Base-by-base conservation (phyloP, 805 yeast species). In the Zygotorulaspora chibaensis region DNA sequence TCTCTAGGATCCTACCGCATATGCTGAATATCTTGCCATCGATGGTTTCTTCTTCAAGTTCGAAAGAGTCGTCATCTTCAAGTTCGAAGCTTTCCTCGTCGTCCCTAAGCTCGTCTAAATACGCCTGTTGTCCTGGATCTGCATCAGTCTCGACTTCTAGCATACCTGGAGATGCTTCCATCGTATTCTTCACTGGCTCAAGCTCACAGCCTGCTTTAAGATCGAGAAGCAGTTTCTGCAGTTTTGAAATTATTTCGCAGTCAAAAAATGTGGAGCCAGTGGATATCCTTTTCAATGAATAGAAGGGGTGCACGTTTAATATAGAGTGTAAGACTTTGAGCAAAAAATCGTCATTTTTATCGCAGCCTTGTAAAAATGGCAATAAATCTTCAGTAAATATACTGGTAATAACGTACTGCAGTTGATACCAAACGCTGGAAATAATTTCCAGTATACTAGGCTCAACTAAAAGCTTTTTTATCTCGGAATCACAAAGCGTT, bases 41-140 rank as follows among this genome's bases (percentile, higher is more conserved):
- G 16, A n/a, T 13, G 11, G 20, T 13, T 3, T 25, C 37, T 8
- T 43, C 40, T 6, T 38, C 29, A 11, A 18, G 31, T n/a, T 28
- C 41, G 1, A 35, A 26, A 5, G 41, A 45, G n/a, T 35, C 37
- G 5, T 48, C 57, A 15, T 43, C 46, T 13, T 51, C 51, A 9
- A 40, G 43, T 13, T 49, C 52, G 23, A 49, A 46, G 8, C 40
- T 40, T 23, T 46, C 57, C 13, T 47, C 53, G 34, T 50, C 54
- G 23, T 42, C 41, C 18, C 53, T 40, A 15, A 58, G 40, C 38
- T 58, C 54, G 15, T 55, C 49, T 28, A 59, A 38, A 40, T 61
- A 61, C 10, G 51, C 60, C 23, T 53, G 53, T 34, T 59, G 62
- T 6, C 45, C 51, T n/a, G 46, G 40, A 39, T 57, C 59, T 36